Evolutionary conservation across 2,329 filamentous ascomycete species (phyloP).

Genomic region (Colletotrichum spaethianum): DNA sequence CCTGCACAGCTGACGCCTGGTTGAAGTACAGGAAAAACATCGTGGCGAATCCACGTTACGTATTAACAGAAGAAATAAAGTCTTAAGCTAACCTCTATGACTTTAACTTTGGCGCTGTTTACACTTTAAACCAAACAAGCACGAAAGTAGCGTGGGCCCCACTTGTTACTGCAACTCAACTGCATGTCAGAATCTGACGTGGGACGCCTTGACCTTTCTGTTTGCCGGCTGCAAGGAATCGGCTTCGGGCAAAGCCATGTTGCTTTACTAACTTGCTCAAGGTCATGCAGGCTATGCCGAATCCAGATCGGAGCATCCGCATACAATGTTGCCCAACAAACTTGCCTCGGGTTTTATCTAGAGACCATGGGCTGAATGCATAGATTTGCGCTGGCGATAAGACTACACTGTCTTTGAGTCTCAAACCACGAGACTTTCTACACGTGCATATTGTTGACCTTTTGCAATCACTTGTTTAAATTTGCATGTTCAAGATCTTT

Average conservation of each 20-base stretch:
- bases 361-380: too few species aligned
- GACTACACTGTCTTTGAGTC: too few species aligned
- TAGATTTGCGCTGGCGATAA: too few species aligned
- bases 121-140: not conserved
- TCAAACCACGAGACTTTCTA: too few species aligned
- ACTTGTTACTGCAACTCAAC: not conserved
- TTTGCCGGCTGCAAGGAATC: not conserved
- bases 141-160: not conserved
- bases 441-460: too few species aligned
- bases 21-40: too few species aligned
- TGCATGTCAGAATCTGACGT: not conserved
- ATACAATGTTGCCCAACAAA: not conserved
- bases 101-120: not conserved
- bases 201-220: not conserved
- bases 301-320: not conserved
- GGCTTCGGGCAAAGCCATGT: not conserved
- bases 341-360: too few species aligned
- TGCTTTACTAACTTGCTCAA: not conserved
- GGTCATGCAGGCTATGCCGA: not conserved
- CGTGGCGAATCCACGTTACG: too few species aligned
- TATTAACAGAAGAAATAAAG: too few species aligned
- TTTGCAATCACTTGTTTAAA: too few species aligned
- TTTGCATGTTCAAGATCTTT: too few species aligned
- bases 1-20: too few species aligned
- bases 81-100: not conserved